phyloP scores from a whole-genome alignment of 192 early-diverging fungal species.

The Backusella australiensis region DNA sequence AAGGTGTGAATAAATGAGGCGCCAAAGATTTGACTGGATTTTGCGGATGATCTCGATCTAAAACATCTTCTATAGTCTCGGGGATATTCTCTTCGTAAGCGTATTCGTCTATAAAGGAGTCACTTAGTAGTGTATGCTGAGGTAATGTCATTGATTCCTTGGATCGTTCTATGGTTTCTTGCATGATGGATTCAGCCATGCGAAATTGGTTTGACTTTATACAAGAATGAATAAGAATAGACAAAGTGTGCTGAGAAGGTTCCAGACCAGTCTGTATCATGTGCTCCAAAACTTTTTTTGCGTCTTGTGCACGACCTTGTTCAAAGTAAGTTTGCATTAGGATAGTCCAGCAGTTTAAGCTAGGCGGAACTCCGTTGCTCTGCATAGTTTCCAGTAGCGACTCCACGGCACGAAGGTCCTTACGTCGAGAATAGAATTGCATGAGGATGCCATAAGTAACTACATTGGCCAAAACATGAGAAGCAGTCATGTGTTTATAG shows the following conservation, averaged over 20 bases:
- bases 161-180: not conserved
- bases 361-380: slow-evolving; percentile 33
- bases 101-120: not conserved
- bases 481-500: slow-evolving; percentile 43
- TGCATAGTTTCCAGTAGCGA: slow-evolving; percentile 44
- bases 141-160: not conserved
- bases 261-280: slow-evolving; percentile 40
- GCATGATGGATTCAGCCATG: slow-evolving; percentile 20
- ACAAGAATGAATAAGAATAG: slow-evolving; percentile 43
- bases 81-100: slow-evolving; percentile 3
- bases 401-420: slow-evolving; percentile 36
- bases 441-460: slow-evolving; percentile 47
- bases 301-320: slow-evolving; percentile 27
- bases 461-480: slow-evolving; percentile 36
- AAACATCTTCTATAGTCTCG: slow-evolving; percentile 22
- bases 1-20: slow-evolving; percentile 43
- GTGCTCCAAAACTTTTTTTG: slow-evolving; percentile 37
- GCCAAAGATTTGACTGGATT: not conserved
- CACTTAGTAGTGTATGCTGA: not conserved
- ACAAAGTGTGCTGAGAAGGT: slow-evolving; percentile 44
- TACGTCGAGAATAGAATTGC: slow-evolving; percentile 38
- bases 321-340: slow-evolving; percentile 49
- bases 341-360: slow-evolving; percentile 45
- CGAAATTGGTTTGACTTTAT: slow-evolving; percentile 31
- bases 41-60: not conserved